Evolutionary conservation across 345 rosid species (phyloP), one percentile per base, ranked within the genome.

Genomic region (Brassica nigra): DNA sequence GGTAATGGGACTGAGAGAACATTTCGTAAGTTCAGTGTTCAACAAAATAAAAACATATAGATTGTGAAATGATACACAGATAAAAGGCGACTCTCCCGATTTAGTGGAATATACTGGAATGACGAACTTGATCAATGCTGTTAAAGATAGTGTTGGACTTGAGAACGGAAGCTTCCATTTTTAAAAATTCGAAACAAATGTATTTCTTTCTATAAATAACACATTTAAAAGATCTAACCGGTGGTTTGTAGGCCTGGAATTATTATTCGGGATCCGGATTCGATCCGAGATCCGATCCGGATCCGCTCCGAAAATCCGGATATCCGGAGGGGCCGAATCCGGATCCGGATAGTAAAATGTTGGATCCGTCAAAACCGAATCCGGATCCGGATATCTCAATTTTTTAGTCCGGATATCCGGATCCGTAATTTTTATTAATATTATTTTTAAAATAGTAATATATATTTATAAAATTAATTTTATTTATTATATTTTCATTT

Each of bases 71-170:
- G 74, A 74, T 83, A 47, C 30, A 70, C 84, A 94, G 98, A 87
- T 95, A 73, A 91, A 91, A 89, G 99, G 99, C 31, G 94, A 84
- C 86, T 92, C 96, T 31, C 99, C 98, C 37, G 97, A 95, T 81
- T 79, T 86, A 92, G 97, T 95, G 8, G 98, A 92, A 85, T 91
- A 82, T 70, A 8, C 86, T 66, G 98, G 98, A 62, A 91, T 92
- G 97, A 92, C 74, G 87, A 95, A 91, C 78, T 86, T 95, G 85
- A 88, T 91, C 74, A 87, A 87, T 84, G 96, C 92, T 71, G 86
- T 92, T 36, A 90, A 81, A 77, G 87, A 68, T 61, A 84, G 89
- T 83, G 92, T 89, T 64, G 96, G 90, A 71, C 87, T 90, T 84
- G 86, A 63, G 84, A 83, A 80, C 12, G 98, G 68, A 91, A 90